A percentile compares a stretch with the other conserved stretches of the same genome.
Evolutionary conservation across 345 rosid genomes (phyloP).

Genomic region (Gossypium ekmanianum): DNA sequence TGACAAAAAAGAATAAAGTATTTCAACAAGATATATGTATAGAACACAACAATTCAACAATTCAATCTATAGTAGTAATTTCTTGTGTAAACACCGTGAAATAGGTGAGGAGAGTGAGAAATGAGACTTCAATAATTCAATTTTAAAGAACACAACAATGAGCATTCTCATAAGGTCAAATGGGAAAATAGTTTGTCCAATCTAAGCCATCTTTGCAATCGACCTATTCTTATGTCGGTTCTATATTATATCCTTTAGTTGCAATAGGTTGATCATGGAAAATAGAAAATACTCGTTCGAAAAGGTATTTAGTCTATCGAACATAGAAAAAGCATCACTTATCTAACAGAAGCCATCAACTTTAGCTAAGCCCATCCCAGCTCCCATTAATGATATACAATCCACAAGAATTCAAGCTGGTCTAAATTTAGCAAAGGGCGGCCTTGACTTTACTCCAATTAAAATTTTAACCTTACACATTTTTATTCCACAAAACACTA

Average conservation of each 20-base stretch:
- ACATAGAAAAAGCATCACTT: neutral
- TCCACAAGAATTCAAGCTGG: neutral
- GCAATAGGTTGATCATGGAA: neutral
- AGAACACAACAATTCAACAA: too few species aligned
- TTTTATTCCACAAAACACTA: neutral
- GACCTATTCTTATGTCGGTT: neutral
- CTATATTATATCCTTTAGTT: neutral
- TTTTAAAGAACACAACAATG: neutral
- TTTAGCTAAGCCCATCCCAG: neutral
- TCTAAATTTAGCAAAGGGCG: neutral
- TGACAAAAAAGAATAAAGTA: neutral
- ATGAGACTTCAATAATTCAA: neutral
- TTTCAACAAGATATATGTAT: neutral
- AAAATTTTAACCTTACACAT: neutral
- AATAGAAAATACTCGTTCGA: neutral
- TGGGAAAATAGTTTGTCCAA: neutral
- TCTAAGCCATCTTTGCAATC: neutral
- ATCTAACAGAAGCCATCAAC: neutral
- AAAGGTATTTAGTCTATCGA: neutral
- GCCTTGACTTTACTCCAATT: neutral
- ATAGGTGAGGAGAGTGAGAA: too few species aligned
- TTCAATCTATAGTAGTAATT: neutral
- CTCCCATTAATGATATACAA: neutral
- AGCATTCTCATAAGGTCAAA: neutral
- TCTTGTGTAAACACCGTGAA: neutral